Base-by-base conservation (phyloP, 176 grass and related monocot genomes). In the Zoysia japonica region DNA sequence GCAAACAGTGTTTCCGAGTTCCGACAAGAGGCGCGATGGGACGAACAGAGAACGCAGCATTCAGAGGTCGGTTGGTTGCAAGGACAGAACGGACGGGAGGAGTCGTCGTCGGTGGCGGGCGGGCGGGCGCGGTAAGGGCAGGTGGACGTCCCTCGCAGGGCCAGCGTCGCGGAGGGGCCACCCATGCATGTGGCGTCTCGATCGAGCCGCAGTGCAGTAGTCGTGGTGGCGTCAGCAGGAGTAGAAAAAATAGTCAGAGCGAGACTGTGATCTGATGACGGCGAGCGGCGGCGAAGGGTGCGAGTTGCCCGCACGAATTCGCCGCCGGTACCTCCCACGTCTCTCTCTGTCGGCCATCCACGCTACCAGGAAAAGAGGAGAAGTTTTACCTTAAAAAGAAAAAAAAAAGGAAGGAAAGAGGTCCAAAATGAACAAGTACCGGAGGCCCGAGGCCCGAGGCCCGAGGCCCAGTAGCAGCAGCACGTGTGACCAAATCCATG, bases 141-240 rank as follows among this genome's bases (percentile, higher is more conserved):
- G 78, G 67, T 81, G 79, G 35, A 70, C 67, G 78, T 38, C 53
- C 2, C 67, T 69, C 2, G 52, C 53, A 47, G 42, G 20, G n/a
- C 66, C 67, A 50, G 42, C 67, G 15, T 2, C 17, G 66, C 78
- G 15, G 28, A 28, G n/a, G n/a, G 41, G 16, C 53, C 53, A 9
- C 5, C 54, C 16, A 54, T 64, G 44, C 62, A 49, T 17, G 65
- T 56, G 78, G 50, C 13, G 28, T 28, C 28, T 28, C 28, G 28
- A 28, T 28, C 28, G 28, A 28, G 28, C 28, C 28, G 28, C 28
- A 28, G 28, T 0, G 28, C 28, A 28, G 28, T 28, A 28, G 28
- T 28, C 28, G 28, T 28, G 28, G 28, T 28, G 28, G 28, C 28
- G 28, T 28, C 28, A 28, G 28, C 28, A 28, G 28, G 28, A 28